Percentiles rank a stretch among this genome's conserved stretches.
Evolutionary conservation across 352 stramenopile species (phyloP).

Genomic region (Phytophthora rubi): DNA sequence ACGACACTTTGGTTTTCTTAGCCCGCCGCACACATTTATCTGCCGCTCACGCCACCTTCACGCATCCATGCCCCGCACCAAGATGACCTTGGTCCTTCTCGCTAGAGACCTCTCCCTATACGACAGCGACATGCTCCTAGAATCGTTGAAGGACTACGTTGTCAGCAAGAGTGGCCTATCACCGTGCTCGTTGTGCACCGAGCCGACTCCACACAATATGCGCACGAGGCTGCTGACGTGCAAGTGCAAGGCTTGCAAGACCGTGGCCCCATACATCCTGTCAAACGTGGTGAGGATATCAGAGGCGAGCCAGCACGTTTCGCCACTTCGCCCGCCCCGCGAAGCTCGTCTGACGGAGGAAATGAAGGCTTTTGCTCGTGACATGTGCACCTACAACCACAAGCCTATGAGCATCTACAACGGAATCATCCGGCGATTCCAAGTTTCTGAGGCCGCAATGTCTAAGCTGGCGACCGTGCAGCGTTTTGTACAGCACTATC

Average conservation of each 20-base stretch:
- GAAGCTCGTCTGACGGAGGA: not conserved
- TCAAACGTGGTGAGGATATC: slow-evolving; percentile 14
- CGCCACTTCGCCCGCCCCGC: not conserved
- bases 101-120: slow-evolving; percentile 4
- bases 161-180: slow-evolving; percentile 7
- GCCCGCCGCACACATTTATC: not conserved
- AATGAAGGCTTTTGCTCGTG: slow-evolving; percentile 10
- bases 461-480: slow-evolving; percentile 4
- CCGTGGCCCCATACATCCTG: not conserved
- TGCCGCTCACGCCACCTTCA: not conserved
- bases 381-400: slow-evolving; percentile 19
- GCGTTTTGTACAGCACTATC: slow-evolving; percentile 19
- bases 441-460: not conserved
- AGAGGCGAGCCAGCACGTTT: slow-evolving; percentile 7
- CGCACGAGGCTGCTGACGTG: not conserved
- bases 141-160: slow-evolving; percentile 4
- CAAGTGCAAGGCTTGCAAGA: slow-evolving; percentile 7
- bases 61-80: not conserved
- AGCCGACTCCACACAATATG: slow-evolving; percentile 12
- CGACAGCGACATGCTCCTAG: slow-evolving; percentile 2
- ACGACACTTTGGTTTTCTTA: slow-evolving; percentile 1
- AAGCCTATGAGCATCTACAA: slow-evolving; percentile 13
- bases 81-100: slow-evolving; percentile 4
- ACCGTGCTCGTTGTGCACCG: slow-evolving; percentile 12
- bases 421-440: slow-evolving; percentile 5